Conservation (phyloP, 805 yeast species). For the Sungouiella blattae region DNA sequence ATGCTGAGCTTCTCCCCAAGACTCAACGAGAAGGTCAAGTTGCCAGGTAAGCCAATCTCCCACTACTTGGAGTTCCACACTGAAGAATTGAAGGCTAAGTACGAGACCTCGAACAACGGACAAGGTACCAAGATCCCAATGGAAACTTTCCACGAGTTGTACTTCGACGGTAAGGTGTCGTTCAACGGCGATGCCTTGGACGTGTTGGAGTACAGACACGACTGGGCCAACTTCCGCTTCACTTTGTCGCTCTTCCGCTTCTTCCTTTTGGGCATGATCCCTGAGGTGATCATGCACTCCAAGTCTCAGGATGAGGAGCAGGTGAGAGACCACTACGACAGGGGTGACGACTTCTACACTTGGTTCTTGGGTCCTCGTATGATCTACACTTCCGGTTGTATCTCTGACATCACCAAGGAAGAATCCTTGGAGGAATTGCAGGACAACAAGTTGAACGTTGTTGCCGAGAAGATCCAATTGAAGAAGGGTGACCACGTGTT, state of each 20-base stretch:
- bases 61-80: slow-evolving; percentile 81
- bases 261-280: slow-evolving; percentile 84
- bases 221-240: slow-evolving; percentile 83
- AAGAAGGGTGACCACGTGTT: slow-evolving; percentile 69
- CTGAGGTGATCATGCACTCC: slow-evolving; percentile 89
- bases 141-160: slow-evolving; percentile 89
- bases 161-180: slow-evolving; percentile 76
- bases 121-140: slow-evolving; percentile 74
- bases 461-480: slow-evolving; percentile 81
- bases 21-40: slow-evolving; percentile 67
- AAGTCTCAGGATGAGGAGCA: slow-evolving; percentile 95
- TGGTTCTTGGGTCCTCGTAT: slow-evolving; percentile 94
- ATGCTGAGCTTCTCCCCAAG: slow-evolving; percentile 77
- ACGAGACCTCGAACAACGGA: slow-evolving; percentile 53
- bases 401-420: slow-evolving; percentile 63
- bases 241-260: slow-evolving; percentile 73
- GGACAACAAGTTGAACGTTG: slow-evolving; percentile 84
- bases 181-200: slow-evolving; percentile 88
- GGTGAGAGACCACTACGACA: slow-evolving; percentile 92
- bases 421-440: slow-evolving; percentile 79
- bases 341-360: slow-evolving; percentile 92
- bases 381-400: slow-evolving; percentile 87
- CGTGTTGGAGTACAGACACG: slow-evolving; percentile 81
- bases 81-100: slow-evolving; percentile 61
- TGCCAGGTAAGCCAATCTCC: slow-evolving; percentile 76